phyloP scores from a whole-genome alignment of 306 rosid genomes.

The peach (Prunus persica) region DNA sequence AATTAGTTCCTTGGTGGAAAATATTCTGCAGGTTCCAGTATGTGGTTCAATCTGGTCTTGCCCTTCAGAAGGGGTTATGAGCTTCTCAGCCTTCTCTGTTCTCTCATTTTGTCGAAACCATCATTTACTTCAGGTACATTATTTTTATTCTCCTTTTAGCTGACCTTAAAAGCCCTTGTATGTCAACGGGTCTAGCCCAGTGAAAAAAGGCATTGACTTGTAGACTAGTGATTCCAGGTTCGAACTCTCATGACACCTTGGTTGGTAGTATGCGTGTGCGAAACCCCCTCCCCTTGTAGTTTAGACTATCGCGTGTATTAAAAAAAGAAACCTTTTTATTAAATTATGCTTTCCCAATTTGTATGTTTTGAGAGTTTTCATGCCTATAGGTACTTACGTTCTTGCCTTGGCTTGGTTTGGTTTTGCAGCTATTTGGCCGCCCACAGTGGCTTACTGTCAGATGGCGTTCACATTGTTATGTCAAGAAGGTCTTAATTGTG shows the following conservation, averaged over 20 bases:
- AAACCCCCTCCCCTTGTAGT: too few relatives aligned
- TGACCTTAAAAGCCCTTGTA: neutral
- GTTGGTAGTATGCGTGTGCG: too few relatives aligned
- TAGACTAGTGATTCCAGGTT: too few relatives aligned
- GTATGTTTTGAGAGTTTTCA: neutral
- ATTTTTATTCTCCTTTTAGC: neutral
- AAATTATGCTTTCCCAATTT: too few relatives aligned
- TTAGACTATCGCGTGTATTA: too few relatives aligned
- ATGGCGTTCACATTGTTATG: slow-evolving; percentile 69
- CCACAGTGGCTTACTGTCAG: slow-evolving; percentile 92
- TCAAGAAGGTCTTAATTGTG: slow-evolving; percentile 25
- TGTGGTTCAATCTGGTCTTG: slow-evolving; percentile 95
- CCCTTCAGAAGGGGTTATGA: slow-evolving; percentile 67
- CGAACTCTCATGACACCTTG: neutral
- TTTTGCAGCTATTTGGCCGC: slow-evolving; percentile 68
- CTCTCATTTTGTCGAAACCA: slow-evolving; percentile 87
- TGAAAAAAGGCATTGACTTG: too few relatives aligned
- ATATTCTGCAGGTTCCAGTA: slow-evolving; percentile 54
- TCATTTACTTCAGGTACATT: slow-evolving; percentile 72
- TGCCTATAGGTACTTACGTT: neutral
- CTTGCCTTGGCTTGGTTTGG: slow-evolving; percentile 6
- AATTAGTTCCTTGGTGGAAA: neutral
- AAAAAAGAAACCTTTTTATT: too few relatives aligned
- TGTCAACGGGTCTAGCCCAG: too few relatives aligned
- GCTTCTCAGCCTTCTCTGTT: slow-evolving; percentile 79